Conservation (phyloP, 75 land plant species). For the Isoetes taiwanensis region DNA sequence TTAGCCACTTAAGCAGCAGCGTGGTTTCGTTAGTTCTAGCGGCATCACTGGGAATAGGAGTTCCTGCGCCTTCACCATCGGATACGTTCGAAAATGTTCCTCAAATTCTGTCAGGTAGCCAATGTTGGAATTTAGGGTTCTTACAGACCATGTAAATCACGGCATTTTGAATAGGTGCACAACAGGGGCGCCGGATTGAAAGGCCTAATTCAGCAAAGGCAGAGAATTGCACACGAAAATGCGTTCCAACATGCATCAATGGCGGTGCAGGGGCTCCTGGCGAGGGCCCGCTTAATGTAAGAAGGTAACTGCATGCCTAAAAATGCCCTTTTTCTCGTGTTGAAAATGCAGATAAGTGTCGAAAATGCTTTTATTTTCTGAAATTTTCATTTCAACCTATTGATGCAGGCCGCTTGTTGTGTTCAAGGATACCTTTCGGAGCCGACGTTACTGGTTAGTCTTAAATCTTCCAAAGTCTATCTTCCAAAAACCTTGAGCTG, state of each 20-base stretch:
- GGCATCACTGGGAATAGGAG: neutral
- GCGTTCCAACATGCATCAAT: conserved; percentile 71
- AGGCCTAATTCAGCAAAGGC: conserved; percentile 73
- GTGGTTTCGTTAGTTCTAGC: conserved; percentile 13
- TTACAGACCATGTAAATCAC: too few relatives aligned
- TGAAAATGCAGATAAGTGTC: neutral
- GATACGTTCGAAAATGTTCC: conserved; percentile 25
- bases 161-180: too few relatives aligned
- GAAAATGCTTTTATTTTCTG: neutral
- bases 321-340: neutral
- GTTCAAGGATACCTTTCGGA: conserved; percentile 83
- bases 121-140: neutral
- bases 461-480: too few relatives aligned
- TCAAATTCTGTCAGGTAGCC: conserved; percentile 17
- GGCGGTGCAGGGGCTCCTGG: conserved; percentile 86
- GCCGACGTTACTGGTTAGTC: conserved; percentile 76
- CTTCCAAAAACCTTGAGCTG: too few relatives aligned
- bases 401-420: conserved; percentile 79
- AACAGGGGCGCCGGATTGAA: conserved; percentile 56
- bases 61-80: conserved; percentile 15
- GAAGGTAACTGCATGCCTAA: conserved; percentile 36
- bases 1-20: too few relatives aligned
- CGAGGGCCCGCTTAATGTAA: conserved; percentile 74
- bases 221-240: conserved; percentile 64
- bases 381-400: neutral